These are phyloP conservation scores for Colletotrichum plurivorum DNA, from an alignment of 2,329 filamentous ascomycete species.

Conservation along the genomic window DNA sequence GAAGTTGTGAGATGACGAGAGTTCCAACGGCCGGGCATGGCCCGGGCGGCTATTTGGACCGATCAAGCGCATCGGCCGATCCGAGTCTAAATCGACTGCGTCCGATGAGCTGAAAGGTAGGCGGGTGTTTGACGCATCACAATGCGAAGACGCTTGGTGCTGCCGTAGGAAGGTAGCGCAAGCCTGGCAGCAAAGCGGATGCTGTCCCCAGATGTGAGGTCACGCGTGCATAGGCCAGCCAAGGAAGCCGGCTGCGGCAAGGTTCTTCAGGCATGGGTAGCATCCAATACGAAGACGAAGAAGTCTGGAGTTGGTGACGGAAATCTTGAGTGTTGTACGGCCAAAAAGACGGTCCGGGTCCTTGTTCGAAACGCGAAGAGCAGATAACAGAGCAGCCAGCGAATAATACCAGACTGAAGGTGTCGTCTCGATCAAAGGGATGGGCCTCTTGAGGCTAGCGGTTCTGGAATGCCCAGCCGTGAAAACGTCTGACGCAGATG, in stretches of 20 bases:
- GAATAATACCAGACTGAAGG: too few relatives aligned
- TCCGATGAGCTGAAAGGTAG: slow-evolving; percentile 8
- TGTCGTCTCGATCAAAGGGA: background rate
- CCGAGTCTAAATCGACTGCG: background rate
- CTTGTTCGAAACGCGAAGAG: too few relatives aligned
- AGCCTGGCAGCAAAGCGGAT: slow-evolving; percentile 1
- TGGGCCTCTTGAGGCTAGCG: background rate
- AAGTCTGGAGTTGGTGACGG: background rate
- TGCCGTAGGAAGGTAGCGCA: background rate
- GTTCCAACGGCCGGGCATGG: background rate
- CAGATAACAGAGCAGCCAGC: too few relatives aligned
- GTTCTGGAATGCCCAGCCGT: background rate
- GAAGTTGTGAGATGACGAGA: background rate
- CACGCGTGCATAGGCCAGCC: slow-evolving; percentile 6
- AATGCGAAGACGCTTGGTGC: background rate
- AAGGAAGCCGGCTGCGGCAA: background rate
- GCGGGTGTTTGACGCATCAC: background rate
- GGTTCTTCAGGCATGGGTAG: background rate
- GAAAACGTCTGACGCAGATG: background rate
- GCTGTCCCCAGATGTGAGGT: slow-evolving; percentile 2
- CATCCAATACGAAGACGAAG: background rate
- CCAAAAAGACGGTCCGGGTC: too few relatives aligned
- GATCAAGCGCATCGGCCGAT: background rate
- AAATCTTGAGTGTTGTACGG: background rate
- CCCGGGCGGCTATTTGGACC: background rate